These are phyloP conservation scores for Puccinia polysora DNA, from an alignment of 1,284 basidiomycete species.

Conservation along the genomic window DNA sequence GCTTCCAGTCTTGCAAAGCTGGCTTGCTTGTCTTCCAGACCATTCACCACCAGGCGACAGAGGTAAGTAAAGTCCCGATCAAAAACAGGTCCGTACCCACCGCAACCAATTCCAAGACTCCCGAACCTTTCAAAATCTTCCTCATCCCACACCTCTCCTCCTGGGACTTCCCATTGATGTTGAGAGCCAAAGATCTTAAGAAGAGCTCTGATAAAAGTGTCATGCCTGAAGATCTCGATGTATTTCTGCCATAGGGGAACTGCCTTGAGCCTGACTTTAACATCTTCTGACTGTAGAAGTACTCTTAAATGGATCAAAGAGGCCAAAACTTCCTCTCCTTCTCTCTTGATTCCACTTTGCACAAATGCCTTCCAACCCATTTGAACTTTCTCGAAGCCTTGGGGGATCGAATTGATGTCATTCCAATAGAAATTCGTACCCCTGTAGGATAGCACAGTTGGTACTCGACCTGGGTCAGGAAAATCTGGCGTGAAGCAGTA, in stretches of 20 bases:
- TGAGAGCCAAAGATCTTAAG: not conserved
- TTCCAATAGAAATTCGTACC: slow-evolving; percentile 3
- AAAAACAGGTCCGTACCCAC: slow-evolving; percentile 10
- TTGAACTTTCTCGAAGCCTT: slow-evolving; percentile 8
- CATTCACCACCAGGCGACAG: slow-evolving; percentile 6
- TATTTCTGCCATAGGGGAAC: slow-evolving; percentile 9
- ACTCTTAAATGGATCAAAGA: not conserved
- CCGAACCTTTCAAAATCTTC: slow-evolving; percentile 23
- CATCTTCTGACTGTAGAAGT: not conserved
- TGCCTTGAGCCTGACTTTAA: not conserved
- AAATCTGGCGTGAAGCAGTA: slow-evolving; percentile 1
- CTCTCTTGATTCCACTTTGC: not conserved
- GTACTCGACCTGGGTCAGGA: slow-evolving; percentile 1
- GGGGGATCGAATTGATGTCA: not conserved
- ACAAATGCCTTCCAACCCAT: slow-evolving; percentile 16
- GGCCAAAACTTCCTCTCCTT: not conserved
- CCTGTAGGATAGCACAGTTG: slow-evolving; percentile 13
- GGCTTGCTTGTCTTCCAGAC: slow-evolving; percentile 7
- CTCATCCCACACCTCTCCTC: not conserved
- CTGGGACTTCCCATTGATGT: slow-evolving; percentile 13
- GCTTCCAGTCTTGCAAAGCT: slow-evolving; percentile 1
- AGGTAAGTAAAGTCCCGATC: slow-evolving; percentile 1
- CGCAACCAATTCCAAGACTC: slow-evolving; percentile 12
- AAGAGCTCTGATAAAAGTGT: not conserved
- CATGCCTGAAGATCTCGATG: not conserved